These are phyloP conservation scores for Physcomitrellopsis africana DNA, from an alignment of 225 moss, liverwort and hornwort species.

Conservation along the genomic window DNA sequence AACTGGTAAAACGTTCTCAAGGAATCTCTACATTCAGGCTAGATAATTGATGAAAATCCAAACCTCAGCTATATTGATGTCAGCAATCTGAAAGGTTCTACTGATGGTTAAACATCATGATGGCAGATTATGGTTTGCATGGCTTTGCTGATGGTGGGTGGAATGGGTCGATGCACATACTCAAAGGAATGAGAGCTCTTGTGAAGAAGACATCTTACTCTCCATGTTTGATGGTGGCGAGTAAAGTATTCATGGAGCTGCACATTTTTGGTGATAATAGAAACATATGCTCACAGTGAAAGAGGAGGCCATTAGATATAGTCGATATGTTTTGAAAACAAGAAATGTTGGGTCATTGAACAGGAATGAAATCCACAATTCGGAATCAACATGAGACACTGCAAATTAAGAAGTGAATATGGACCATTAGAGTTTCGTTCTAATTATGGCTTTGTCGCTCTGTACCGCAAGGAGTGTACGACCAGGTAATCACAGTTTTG, in stretches of 20 bases:
- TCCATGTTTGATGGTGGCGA: background rate
- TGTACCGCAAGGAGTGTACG: too few relatives aligned
- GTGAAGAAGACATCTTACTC: conserved; percentile 1
- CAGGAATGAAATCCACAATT: too few relatives aligned
- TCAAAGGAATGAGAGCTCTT: background rate
- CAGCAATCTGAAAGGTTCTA: conserved; percentile 9
- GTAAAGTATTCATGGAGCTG: background rate
- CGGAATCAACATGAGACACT: conserved; percentile 1
- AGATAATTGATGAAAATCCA: conserved; percentile 28
- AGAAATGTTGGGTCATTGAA: background rate
- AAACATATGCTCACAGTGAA: conserved; percentile 13
- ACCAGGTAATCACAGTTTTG: too few relatives aligned
- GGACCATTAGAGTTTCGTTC: background rate
- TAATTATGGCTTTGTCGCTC: too few relatives aligned
- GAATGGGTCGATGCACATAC: conserved; percentile 1
- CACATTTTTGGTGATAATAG: background rate
- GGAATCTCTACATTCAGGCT: background rate
- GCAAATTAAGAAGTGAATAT: background rate
- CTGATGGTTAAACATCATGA: conserved; percentile 7
- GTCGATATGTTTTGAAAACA: conserved; percentile 1
- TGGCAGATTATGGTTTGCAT: conserved; percentile 13
- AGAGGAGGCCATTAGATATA: conserved; percentile 25
- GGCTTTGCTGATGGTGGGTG: conserved; percentile 20
- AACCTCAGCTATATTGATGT: background rate
- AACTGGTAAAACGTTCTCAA: background rate